phyloP scores from a whole-genome alignment of 495 filamentous ascomycete species.

The Penicillium parvum region DNA sequence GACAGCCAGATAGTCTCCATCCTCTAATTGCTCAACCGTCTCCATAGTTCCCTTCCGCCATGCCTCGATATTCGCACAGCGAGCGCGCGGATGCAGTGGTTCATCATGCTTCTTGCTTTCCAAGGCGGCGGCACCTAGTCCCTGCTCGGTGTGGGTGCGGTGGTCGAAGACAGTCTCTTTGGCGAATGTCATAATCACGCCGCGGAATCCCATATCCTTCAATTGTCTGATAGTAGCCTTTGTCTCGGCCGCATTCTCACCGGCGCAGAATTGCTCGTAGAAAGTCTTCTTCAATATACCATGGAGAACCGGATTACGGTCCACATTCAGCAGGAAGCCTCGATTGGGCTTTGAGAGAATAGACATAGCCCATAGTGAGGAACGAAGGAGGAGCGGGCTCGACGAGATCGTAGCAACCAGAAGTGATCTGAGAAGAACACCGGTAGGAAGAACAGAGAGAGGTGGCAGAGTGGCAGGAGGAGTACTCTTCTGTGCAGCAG shows the following conservation, averaged over 20 bases:
- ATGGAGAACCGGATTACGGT: slow-evolving; percentile 39
- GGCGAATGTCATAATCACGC: slow-evolving; percentile 46
- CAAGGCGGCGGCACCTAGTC: slow-evolving; percentile 20
- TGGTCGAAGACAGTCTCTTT: slow-evolving; percentile 43
- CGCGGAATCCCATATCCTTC: slow-evolving; percentile 39
- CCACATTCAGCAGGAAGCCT: slow-evolving; percentile 32
- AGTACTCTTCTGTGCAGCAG: not conserved
- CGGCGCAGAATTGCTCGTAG: slow-evolving; percentile 47
- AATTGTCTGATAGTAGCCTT: slow-evolving; percentile 30
- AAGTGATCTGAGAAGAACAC: slow-evolving; percentile 67
- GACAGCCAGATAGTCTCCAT: slow-evolving; percentile 74
- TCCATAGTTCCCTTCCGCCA: slow-evolving; percentile 69
- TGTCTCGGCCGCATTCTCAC: slow-evolving; percentile 34
- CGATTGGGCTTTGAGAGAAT: slow-evolving; percentile 41
- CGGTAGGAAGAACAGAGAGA: slow-evolving; percentile 63
- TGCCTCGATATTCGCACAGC: slow-evolving; percentile 53
- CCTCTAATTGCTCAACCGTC: slow-evolving; percentile 61
- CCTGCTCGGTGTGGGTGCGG: slow-evolving; percentile 24
- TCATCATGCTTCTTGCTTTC: slow-evolving; percentile 14
- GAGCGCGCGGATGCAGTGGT: slow-evolving; percentile 1
- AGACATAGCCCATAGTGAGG: slow-evolving; percentile 60
- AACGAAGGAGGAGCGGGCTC: slow-evolving; percentile 59
- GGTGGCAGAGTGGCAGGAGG: slow-evolving; percentile 33
- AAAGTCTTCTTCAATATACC: slow-evolving; percentile 41
- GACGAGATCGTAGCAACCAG: slow-evolving; percentile 72